Evolutionary conservation across 345 rosid genomes (phyloP).

Genomic region (Ailanthus altissimus): DNA sequence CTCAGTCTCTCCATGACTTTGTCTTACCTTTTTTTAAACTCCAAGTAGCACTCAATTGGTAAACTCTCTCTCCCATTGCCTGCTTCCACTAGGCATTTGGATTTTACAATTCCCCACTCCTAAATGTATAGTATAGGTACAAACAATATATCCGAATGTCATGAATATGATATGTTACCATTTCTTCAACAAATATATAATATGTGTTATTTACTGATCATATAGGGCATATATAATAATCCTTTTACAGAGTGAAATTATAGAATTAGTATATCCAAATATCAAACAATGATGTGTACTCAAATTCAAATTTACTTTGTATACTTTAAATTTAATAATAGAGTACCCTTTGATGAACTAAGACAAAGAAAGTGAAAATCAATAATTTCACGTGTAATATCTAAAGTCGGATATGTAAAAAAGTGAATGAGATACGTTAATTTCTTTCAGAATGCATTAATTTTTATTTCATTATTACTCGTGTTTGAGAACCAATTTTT

Average conservation of each 20-base stretch:
- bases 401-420: background rate
- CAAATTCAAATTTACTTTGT: no score
- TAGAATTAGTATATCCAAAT: background rate
- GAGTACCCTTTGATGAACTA: no score
- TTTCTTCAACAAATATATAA: constrained; percentile 1
- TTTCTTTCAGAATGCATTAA: no score
- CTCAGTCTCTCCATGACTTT: constrained; percentile 40
- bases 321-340: no score
- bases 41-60: constrained; percentile 49
- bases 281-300: no score
- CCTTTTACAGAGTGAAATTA: background rate
- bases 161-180: constrained; percentile 36
- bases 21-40: constrained; percentile 40
- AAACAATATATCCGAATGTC: constrained; percentile 18
- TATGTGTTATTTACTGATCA: background rate
- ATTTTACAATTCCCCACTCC: constrained; percentile 12
- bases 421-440: background rate
- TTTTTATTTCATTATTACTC: no score
- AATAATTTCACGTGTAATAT: background rate
- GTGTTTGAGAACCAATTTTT: no score
- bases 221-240: background rate
- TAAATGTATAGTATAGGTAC: constrained; percentile 17
- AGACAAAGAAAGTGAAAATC: no score
- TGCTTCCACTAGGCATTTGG: constrained; percentile 37
- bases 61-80: background rate